Conservation (phyloP, 106 monocot genomes). For the Apostasia ramifera region DNA sequence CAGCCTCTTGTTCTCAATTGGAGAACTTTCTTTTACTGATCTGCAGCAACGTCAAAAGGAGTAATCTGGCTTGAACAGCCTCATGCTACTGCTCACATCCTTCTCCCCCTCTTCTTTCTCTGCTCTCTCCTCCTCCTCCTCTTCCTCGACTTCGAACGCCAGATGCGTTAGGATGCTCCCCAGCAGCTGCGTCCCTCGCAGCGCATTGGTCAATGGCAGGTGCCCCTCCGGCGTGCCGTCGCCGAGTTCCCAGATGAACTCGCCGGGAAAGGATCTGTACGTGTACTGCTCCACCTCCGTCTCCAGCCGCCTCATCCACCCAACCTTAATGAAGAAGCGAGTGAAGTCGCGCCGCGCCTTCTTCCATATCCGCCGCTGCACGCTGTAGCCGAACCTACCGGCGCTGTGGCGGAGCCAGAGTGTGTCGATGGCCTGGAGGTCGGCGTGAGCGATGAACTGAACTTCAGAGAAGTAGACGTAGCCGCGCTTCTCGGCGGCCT, state of each 20-base stretch:
- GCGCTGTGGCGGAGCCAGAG: conserved; percentile 69
- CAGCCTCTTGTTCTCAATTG: too few species aligned
- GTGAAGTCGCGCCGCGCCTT: conserved; percentile 78
- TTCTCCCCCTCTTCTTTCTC: conserved; percentile 18
- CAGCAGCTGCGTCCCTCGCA: conserved; percentile 87
- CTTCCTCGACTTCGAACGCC: conserved; percentile 42
- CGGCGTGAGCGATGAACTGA: conserved; percentile 58
- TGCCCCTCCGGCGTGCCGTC: conserved; percentile 76
- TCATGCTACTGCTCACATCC: conserved; percentile 8
- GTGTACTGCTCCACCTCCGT: conserved; percentile 77
- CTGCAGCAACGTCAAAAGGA: conserved; percentile 46
- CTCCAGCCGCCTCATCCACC: conserved; percentile 94
- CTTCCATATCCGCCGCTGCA: conserved; percentile 80
- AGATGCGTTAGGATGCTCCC: conserved; percentile 60
- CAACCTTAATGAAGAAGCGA: conserved; percentile 68
- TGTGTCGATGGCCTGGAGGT: conserved; percentile 69
- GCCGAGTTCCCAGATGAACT: conserved; percentile 77
- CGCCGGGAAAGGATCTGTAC: conserved; percentile 73
- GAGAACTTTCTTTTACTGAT: too few species aligned
- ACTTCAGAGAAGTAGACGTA: conserved; percentile 99
- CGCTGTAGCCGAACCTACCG: conserved; percentile 74
- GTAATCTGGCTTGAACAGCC: conserved; percentile 61
- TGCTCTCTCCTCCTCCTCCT: conserved; percentile 10
- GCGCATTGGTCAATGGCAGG: conserved; percentile 89
- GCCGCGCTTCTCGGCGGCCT: conserved; percentile 66